These are phyloP conservation scores for Xylaria sp. DNA, from an alignment of 2,329 filamentous ascomycete species.

Conservation along the genomic window DNA sequence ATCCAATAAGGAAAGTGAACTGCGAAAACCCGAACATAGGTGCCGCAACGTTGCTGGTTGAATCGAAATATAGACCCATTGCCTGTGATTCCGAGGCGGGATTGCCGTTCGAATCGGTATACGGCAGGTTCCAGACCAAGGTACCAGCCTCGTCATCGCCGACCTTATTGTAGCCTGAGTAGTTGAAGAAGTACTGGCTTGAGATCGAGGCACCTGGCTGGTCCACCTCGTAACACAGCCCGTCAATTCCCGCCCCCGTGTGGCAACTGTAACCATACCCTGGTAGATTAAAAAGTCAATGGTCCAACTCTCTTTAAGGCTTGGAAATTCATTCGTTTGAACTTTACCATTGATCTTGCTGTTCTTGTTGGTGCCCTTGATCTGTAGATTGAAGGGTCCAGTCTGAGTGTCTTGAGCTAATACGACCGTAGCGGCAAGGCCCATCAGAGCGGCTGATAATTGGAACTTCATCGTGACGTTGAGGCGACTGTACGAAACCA, in stretches of 20 bases:
- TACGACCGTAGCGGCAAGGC: constrained; percentile 45
- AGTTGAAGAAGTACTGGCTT: constrained; percentile 51
- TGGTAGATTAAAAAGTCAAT: constrained; percentile 33
- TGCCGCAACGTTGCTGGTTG: constrained; percentile 49
- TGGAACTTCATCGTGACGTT: constrained; percentile 48
- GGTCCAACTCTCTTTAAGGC: not conserved
- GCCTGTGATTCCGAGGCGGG: constrained; percentile 31
- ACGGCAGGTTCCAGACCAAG: constrained; percentile 48
- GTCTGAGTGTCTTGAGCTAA: constrained; percentile 49
- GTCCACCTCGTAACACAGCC: constrained; percentile 46
- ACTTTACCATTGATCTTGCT: constrained; percentile 46
- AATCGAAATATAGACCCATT: constrained; percentile 41
- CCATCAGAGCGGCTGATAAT: constrained; percentile 42
- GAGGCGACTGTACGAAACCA: not conserved
- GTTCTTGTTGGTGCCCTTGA: constrained; percentile 44
- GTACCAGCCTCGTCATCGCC: constrained; percentile 40
- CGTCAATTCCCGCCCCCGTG: constrained; percentile 50
- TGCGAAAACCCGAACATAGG: constrained; percentile 44
- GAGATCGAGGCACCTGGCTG: constrained; percentile 25
- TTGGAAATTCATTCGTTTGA: not conserved
- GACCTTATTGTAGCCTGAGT: constrained; percentile 39
- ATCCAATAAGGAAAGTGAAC: constrained; percentile 41
- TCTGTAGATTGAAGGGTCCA: constrained; percentile 50
- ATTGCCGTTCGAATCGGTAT: constrained; percentile 33
- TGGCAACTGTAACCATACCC: constrained; percentile 50